These are phyloP conservation scores for Limonium bicolor DNA, from an alignment of 148 eudicot species.

Conservation along the genomic window DNA sequence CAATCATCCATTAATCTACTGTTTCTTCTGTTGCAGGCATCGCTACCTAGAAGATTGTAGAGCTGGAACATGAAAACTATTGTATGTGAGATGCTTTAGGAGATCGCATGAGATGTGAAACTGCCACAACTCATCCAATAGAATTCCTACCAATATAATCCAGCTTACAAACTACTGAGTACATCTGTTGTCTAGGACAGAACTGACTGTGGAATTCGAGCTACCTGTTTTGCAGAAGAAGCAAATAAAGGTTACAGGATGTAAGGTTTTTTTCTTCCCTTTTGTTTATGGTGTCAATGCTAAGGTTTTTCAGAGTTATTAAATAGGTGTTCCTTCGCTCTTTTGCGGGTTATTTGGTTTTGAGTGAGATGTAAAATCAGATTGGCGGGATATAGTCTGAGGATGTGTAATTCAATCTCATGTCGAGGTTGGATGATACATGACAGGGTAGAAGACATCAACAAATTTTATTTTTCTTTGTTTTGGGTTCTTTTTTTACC, in stretches of 20 bases:
- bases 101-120: not conserved
- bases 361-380: conserved; percentile 35
- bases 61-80: conserved; percentile 5
- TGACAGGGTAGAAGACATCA: conserved; percentile 13
- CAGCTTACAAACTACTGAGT: conserved; percentile 11
- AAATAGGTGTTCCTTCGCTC: conserved; percentile 7
- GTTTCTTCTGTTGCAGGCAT: conserved; percentile 14
- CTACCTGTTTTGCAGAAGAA: conserved; percentile 10
- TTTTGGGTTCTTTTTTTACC: conserved; percentile 5
- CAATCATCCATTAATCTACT: not conserved
- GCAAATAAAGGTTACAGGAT: conserved; percentile 14
- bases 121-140: no score
- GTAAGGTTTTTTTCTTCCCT: conserved; percentile 27
- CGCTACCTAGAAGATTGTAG: conserved; percentile 15
- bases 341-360: conserved; percentile 10
- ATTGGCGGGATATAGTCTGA: conserved; percentile 28
- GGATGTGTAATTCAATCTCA: conserved; percentile 18
- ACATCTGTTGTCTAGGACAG: conserved; percentile 19
- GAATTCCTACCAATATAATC: conserved; percentile 11
- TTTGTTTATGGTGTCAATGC: conserved; percentile 4
- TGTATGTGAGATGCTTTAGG: conserved; percentile 18
- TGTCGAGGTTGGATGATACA: conserved; percentile 13
- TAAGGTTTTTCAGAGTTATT: conserved; percentile 7
- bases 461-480: conserved; percentile 2
- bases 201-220: conserved; percentile 11